Conservation (phyloP, 169 alveolate species). For the Plasmodium berghei region DNA sequence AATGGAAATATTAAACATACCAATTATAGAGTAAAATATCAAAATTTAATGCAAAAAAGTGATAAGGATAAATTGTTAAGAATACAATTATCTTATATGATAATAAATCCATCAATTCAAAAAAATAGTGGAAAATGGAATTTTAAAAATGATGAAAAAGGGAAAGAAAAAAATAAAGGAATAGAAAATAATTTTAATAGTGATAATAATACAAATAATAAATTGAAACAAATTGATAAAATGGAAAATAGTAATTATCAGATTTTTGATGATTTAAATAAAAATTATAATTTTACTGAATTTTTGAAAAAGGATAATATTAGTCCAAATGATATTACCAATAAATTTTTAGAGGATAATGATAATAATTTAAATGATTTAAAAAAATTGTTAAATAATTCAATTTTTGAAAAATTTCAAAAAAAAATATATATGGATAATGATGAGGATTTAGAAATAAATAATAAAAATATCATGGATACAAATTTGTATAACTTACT, state of each 20-base stretch:
- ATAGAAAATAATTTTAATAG: neutral
- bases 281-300: no score
- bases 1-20: slow-evolving; percentile 59
- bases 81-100: slow-evolving; percentile 70
- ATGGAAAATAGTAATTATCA: neutral
- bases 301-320: no score
- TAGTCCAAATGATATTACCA: no score
- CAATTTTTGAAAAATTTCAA: no score
- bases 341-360: no score
- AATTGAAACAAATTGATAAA: neutral
- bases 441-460: slow-evolving; percentile 16
- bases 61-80: slow-evolving; percentile 56
- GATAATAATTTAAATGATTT: no score
- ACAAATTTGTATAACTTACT: slow-evolving; percentile 32
- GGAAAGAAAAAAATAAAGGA: slow-evolving; percentile 2
- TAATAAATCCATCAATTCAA: slow-evolving; percentile 69
- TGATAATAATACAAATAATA: neutral
- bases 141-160: slow-evolving; percentile 57
- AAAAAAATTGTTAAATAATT: no score
- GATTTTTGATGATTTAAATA: no score
- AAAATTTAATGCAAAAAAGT: slow-evolving; percentile 62
- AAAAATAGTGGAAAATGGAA: slow-evolving; percentile 73
- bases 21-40: slow-evolving; percentile 24
- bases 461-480: slow-evolving; percentile 39
- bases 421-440: neutral